Percentiles rank a stretch among this genome's conserved stretches.
phyloP scores from a whole-genome alignment of 345 rosid species.

The Aurinia saxatilis region DNA sequence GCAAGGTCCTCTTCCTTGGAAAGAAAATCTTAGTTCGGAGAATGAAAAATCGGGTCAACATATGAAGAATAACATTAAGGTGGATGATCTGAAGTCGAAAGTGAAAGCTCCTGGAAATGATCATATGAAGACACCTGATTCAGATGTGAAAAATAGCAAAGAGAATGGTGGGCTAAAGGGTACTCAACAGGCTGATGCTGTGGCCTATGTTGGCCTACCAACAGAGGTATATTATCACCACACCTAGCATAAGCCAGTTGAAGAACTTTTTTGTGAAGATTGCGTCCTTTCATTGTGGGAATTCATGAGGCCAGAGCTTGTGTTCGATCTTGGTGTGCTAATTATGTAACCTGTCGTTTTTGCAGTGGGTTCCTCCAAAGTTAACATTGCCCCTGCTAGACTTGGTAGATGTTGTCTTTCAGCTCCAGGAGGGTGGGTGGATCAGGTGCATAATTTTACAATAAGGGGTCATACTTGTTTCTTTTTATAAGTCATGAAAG shows the following conservation, averaged over 20 bases:
- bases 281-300: neutral
- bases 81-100: conserved; percentile 27
- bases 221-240: conserved; percentile 50
- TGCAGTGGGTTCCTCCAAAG: conserved; percentile 99
- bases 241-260: conserved; percentile 1
- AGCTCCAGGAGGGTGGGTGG: conserved; percentile 99
- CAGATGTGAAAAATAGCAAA: conserved; percentile 33
- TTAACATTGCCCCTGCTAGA: conserved; percentile 73
- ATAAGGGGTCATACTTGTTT: neutral
- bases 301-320: conserved; percentile 10
- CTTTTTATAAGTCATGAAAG: neutral
- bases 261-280: neutral
- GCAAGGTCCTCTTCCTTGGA: conserved; percentile 32
- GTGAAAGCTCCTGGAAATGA: conserved; percentile 36
- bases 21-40: conserved; percentile 36
- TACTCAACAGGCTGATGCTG: conserved; percentile 37
- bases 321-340: neutral
- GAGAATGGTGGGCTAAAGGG: conserved; percentile 33
- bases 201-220: conserved; percentile 48
- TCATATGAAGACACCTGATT: conserved; percentile 29
- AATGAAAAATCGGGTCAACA: conserved; percentile 41
- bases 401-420: conserved; percentile 86
- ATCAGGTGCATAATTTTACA: conserved; percentile 54
- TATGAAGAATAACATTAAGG: conserved; percentile 28
- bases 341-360: conserved; percentile 9